phyloP scores from a whole-genome alignment of 1,284 basidiomycete genomes.

The Chalciporus sp. region DNA sequence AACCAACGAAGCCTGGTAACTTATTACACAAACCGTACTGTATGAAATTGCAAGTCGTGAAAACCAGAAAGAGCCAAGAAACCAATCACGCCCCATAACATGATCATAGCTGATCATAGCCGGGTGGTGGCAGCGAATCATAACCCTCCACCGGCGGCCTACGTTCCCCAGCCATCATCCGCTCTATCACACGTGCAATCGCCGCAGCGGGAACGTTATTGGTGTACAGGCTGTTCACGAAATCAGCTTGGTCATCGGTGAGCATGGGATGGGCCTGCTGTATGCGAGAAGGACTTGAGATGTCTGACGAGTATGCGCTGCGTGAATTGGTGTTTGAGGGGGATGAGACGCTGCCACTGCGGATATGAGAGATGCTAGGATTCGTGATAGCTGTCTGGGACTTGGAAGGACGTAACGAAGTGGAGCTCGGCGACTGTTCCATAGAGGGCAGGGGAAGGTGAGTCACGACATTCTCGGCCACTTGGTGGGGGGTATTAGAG shows the following conservation, averaged over 20 bases:
- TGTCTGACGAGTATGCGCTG: not conserved
- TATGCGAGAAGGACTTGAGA: not conserved
- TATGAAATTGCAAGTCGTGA: not conserved
- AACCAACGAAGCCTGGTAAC: not conserved
- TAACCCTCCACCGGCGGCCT: conserved; percentile 7
- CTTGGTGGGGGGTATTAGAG: not conserved
- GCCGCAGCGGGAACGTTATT: conserved; percentile 22
- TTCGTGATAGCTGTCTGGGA: not conserved
- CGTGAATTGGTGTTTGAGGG: not conserved
- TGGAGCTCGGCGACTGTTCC: not conserved
- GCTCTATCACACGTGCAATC: conserved; percentile 24
- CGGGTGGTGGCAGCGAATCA: conserved; percentile 14
- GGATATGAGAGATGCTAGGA: not conserved
- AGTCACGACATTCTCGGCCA: not conserved
- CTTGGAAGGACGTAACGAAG: not conserved
- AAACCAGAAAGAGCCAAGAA: not conserved
- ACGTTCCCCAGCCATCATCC: conserved; percentile 20
- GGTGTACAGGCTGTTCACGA: conserved; percentile 13
- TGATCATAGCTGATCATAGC: conserved; percentile 17
- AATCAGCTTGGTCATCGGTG: conserved; percentile 21
- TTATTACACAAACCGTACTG: not conserved
- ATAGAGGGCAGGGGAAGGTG: not conserved
- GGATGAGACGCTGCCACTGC: not conserved
- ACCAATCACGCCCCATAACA: not conserved
- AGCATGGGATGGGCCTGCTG: conserved; percentile 14